Evolutionary conservation across 2,329 filamentous ascomycete species (phyloP).

Genomic region (Pseudovirgaria hyperparasitica): DNA sequence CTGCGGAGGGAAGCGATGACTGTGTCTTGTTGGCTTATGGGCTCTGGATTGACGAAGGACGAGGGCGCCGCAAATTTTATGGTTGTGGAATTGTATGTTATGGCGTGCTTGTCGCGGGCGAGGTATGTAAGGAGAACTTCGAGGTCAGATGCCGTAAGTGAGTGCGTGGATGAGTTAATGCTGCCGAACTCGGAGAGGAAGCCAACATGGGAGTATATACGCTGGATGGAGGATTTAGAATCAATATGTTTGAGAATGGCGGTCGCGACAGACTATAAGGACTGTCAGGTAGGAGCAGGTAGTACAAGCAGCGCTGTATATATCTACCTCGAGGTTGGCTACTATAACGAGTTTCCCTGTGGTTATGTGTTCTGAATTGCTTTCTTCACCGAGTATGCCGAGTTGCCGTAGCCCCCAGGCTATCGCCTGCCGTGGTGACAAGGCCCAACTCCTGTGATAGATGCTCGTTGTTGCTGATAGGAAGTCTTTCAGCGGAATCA

Average conservation of each 20-base stretch:
- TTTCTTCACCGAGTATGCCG: constrained; percentile 42
- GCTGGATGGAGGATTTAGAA: constrained; percentile 20
- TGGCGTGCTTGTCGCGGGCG: constrained; percentile 51
- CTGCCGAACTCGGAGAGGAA: constrained; percentile 21
- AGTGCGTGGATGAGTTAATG: constrained; percentile 12
- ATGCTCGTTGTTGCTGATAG: constrained; percentile 53
- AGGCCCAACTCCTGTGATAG: constrained; percentile 56
- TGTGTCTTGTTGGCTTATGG: constrained; percentile 64
- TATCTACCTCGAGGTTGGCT: constrained; percentile 48
- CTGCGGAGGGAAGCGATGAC: constrained; percentile 70
- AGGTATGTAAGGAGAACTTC: constrained; percentile 50
- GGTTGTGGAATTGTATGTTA: constrained; percentile 64
- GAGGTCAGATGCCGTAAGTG: constrained; percentile 48
- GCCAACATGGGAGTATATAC: constrained; percentile 20
- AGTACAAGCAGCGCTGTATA: neutral
- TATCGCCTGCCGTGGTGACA: constrained; percentile 56
- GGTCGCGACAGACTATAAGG: constrained; percentile 24
- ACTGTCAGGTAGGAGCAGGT: neutral
- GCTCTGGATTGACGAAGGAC: constrained; percentile 26
- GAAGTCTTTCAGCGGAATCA: constrained; percentile 63
- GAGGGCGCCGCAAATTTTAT: constrained; percentile 52
- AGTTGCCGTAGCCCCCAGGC: constrained; percentile 64
- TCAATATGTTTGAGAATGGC: constrained; percentile 24
- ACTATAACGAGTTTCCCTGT: constrained; percentile 54
- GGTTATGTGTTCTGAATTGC: constrained; percentile 43